phyloP scores from a whole-genome alignment of 345 rosid genomes.

The Nephelium lappaceum region DNA sequence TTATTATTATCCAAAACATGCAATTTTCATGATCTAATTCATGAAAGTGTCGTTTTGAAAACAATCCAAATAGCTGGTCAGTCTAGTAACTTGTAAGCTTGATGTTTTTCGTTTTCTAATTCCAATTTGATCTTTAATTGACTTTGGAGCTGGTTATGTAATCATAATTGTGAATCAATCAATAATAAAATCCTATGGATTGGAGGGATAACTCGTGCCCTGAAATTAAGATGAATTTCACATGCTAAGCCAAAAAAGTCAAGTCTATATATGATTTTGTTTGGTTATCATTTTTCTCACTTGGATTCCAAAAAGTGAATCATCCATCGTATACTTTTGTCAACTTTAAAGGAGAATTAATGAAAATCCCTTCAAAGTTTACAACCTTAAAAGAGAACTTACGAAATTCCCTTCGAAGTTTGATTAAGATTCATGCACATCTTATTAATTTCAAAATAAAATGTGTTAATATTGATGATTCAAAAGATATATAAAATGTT shows the following conservation, averaged over 20 bases:
- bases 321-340: background rate
- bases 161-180: background rate
- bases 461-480: too few species aligned
- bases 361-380: background rate
- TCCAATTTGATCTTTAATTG: background rate
- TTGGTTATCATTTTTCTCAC: background rate
- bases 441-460: too few species aligned
- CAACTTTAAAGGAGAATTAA: background rate
- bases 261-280: background rate
- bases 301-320: background rate
- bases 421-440: too few species aligned
- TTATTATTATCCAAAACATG: too few species aligned
- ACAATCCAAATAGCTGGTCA: background rate
- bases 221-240: conserved; percentile 3
- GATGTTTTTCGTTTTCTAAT: background rate
- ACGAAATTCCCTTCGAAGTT: too few species aligned
- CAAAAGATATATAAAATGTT: too few species aligned
- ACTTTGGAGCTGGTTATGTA: background rate
- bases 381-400: too few species aligned
- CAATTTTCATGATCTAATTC: too few species aligned
- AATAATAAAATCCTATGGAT: background rate
- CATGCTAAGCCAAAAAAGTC: background rate
- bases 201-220: background rate
- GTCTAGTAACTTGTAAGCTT: background rate
- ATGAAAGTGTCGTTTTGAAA: background rate